These are phyloP conservation scores for Rhizopogon vulgaris DNA, from an alignment of 768 basidiomycete species.

Conservation along the genomic window DNA sequence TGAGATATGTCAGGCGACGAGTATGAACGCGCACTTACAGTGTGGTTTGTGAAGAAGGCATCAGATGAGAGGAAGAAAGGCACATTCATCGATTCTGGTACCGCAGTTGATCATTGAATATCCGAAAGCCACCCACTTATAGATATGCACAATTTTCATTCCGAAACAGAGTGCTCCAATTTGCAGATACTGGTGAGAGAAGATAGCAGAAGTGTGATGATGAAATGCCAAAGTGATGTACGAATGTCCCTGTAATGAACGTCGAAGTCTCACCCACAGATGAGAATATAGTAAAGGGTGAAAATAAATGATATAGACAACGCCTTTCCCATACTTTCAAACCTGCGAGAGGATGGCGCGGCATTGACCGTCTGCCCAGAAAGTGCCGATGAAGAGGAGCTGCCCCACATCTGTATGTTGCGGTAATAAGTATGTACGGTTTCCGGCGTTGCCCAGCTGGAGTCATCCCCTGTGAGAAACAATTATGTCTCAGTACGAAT, in stretches of 20 bases:
- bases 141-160: too few relatives aligned
- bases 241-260: background rate
- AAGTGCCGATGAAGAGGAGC: slow-evolving; percentile 41
- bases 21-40: slow-evolving; percentile 35
- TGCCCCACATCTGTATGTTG: slow-evolving; percentile 63
- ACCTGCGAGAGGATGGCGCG: slow-evolving; percentile 3
- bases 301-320: background rate
- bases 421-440: slow-evolving; percentile 72
- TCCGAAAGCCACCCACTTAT: slow-evolving; percentile 2
- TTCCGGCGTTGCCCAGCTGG: slow-evolving; percentile 64
- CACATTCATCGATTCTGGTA: slow-evolving; percentile 75
- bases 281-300: background rate
- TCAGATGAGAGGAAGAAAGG: slow-evolving; percentile 75
- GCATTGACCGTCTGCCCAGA: slow-evolving; percentile 16
- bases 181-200: background rate
- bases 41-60: slow-evolving; percentile 74
- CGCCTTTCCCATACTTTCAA: background rate
- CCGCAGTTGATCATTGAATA: slow-evolving; percentile 50
- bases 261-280: background rate
- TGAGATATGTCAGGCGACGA: background rate
- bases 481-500: slow-evolving; percentile 8
- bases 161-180: too few relatives aligned
- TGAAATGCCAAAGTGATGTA: background rate
- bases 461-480: slow-evolving; percentile 44
- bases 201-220: background rate